phyloP scores from a whole-genome alignment of 768 basidiomycete genomes.

The Boletus bicolor region DNA sequence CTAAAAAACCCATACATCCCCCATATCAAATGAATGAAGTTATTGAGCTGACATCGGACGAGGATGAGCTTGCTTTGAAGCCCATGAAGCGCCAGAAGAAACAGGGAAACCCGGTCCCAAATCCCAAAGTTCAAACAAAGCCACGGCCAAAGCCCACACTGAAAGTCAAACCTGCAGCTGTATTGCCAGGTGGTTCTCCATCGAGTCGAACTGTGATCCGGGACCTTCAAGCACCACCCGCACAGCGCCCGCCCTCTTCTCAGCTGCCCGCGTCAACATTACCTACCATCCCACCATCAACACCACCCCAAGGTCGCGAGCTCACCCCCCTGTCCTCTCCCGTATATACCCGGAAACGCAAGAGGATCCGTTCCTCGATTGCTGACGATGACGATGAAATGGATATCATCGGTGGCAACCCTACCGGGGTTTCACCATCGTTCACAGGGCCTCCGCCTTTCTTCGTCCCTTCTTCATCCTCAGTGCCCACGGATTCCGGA shows the following conservation, averaged over 20 bases:
- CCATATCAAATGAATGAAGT: constrained; percentile 28
- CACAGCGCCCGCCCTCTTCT: constrained; percentile 20
- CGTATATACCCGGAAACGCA: constrained; percentile 26
- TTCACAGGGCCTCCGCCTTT: constrained; percentile 40
- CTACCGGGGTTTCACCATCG: background rate
- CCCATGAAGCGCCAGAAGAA: constrained; percentile 31
- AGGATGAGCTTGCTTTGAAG: constrained; percentile 37
- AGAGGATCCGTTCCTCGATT: constrained; percentile 13
- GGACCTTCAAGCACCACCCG: constrained; percentile 34
- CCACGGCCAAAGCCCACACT: constrained; percentile 26
- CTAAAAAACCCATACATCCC: constrained; percentile 11
- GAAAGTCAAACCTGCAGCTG: constrained; percentile 14
- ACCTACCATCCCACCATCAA: constrained; percentile 25
- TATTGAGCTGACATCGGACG: constrained; percentile 46
- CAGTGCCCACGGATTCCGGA: constrained; percentile 25
- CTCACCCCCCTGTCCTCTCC: constrained; percentile 27
- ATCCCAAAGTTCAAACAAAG: constrained; percentile 26
- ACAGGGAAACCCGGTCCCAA: constrained; percentile 26
- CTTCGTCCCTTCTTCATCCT: constrained; percentile 46
- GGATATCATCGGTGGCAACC: constrained; percentile 4
- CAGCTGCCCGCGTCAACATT: constrained; percentile 36
- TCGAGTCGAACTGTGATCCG: constrained; percentile 5
- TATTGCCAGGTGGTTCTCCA: constrained; percentile 19
- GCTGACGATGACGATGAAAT: constrained; percentile 14
- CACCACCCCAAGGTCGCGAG: constrained; percentile 22